Evolutionary conservation across 2,329 filamentous ascomycete species (phyloP), one percentile per base, ranked within the genome.

Genomic region (Aspergillus persii): DNA sequence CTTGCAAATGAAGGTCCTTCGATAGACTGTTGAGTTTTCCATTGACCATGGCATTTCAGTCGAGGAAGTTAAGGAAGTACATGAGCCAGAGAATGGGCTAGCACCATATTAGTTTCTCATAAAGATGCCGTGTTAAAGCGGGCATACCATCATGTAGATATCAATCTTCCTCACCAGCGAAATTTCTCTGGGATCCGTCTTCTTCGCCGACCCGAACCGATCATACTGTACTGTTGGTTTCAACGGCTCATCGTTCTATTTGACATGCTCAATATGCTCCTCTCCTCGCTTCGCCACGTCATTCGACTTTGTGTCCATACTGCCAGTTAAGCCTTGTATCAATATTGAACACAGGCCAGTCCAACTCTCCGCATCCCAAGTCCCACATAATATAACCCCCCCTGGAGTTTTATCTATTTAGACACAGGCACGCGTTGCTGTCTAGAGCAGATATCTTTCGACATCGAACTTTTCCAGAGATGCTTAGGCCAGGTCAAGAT

Each of bases 1-100:
- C 77, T 2, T 70, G 72, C 64, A 82, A 69, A 7, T 72, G 69
- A 15, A 81, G 69, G 50, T 83, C 80, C 26, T 58, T 26, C 2
- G 41, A 30, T 3, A 61, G 46, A 23, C 58, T 58, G 33, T 59
- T 61, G 12, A 63, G 44, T 9, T 66, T 62, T 31, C 61, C 66
- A 31, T 64, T 62, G 23, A 63, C 66, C 23, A 68, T 64, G 15
- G 62, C 63, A 53, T 66, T 66, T n/a, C 64, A 63, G 39, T 68
- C 66, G 9, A 68, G 57, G 15, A 65, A 68, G 56, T 66, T 65
- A 12, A 66, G 47, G 31, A 68, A 63, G 47, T 68, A 66, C 61
- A 66, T 65, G 8, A 61, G 36, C 51, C 58, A 61, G 3, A 62
- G 50, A 18, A 46, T 61, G 29, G 58, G 61, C 61, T 41, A 15